These are phyloP conservation scores for Diutina mesorugosa DNA, from an alignment of 1,139 yeast species.

Conservation along the genomic window DNA sequence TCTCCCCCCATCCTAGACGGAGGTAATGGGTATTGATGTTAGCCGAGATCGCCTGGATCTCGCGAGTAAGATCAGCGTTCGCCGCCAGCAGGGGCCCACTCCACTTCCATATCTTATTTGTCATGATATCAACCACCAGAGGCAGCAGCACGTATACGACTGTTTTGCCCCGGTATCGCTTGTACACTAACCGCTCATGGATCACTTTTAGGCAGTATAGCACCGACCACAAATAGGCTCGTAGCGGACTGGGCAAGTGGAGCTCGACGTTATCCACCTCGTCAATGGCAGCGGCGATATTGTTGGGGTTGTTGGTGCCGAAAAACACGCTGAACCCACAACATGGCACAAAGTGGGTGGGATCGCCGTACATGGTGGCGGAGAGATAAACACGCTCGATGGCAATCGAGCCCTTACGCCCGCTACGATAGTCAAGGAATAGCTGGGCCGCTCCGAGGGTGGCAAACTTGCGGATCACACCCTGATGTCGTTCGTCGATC, in stretches of 20 bases:
- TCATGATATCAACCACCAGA: background rate
- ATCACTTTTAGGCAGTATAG: background rate
- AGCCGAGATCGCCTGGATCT: background rate
- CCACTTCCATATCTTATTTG: background rate
- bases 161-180: background rate
- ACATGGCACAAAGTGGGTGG: conserved; percentile 1
- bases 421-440: background rate
- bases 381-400: background rate
- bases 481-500: background rate
- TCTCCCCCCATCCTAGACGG: conserved; percentile 1
- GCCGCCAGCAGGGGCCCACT: background rate
- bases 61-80: background rate
- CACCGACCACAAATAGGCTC: background rate
- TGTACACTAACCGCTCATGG: background rate
- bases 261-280: background rate
- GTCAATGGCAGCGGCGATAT: background rate
- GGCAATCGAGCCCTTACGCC: background rate
- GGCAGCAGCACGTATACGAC: conserved; percentile 1
- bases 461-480: background rate
- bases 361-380: background rate
- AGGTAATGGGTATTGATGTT: background rate
- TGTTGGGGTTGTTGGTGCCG: conserved; percentile 1
- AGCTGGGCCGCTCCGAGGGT: conserved; percentile 1
- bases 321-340: background rate
- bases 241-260: background rate